Evolutionary conservation across 2,329 filamentous ascomycete genomes (phyloP).

Genomic region (Tolypocladium pustulatum): DNA sequence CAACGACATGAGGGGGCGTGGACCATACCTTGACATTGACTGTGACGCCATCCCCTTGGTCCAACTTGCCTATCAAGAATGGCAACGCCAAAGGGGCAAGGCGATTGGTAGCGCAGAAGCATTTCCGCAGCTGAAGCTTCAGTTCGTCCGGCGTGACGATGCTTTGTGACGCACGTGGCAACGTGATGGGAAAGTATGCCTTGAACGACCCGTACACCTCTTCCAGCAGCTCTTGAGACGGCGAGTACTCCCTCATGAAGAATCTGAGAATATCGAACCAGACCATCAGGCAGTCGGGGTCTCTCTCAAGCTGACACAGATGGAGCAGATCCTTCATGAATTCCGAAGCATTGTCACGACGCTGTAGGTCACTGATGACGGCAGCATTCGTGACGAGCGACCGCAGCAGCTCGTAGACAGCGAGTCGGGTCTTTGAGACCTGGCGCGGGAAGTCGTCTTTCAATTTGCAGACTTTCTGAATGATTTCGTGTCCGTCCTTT

Average conservation of each 20-base stretch:
- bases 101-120: slow-evolving; percentile 40
- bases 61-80: slow-evolving; percentile 45
- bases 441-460: slow-evolving; percentile 48
- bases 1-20: neutral
- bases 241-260: slow-evolving; percentile 34
- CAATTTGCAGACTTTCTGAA: slow-evolving; percentile 37
- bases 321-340: slow-evolving; percentile 40
- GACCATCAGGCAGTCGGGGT: slow-evolving; percentile 43
- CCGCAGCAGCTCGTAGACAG: slow-evolving; percentile 39
- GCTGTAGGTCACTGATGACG: slow-evolving; percentile 32
- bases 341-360: slow-evolving; percentile 30
- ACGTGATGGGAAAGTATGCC: slow-evolving; percentile 50
- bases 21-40: slow-evolving; percentile 43
- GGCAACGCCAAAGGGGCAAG: slow-evolving; percentile 37
- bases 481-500: slow-evolving; percentile 34
- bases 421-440: slow-evolving; percentile 37
- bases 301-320: slow-evolving; percentile 43
- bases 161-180: slow-evolving; percentile 38
- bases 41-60: slow-evolving; percentile 47
- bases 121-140: slow-evolving; percentile 40
- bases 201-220: slow-evolving; percentile 46
- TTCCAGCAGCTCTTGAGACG: slow-evolving; percentile 33
- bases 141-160: slow-evolving; percentile 46
- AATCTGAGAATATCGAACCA: slow-evolving; percentile 43
- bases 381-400: slow-evolving; percentile 31